Evolutionary conservation across 176 grass and related monocot species (phyloP).

Genomic region (Juncus inflexus): DNA sequence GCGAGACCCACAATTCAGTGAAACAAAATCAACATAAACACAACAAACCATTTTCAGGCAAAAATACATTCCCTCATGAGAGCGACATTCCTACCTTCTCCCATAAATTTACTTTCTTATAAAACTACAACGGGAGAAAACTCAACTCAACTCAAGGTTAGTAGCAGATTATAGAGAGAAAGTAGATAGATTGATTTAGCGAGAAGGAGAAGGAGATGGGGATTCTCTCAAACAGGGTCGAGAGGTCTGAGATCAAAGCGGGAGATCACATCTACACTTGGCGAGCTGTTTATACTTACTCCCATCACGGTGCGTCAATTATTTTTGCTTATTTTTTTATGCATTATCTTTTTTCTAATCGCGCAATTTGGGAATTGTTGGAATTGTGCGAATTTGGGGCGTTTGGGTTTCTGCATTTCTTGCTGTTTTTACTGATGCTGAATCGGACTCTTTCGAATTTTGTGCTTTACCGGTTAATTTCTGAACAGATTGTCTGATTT

Average conservation of each 20-base stretch:
- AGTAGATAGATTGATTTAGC: not conserved
- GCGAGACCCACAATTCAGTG: not conserved
- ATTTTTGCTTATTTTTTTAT: not conserved
- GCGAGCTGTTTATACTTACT: constrained; percentile 86
- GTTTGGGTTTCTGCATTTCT: not conserved
- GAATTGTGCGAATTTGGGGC: constrained; percentile 13
- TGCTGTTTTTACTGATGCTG: not conserved
- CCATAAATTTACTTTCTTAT: constrained; percentile 7
- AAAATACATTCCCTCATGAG: constrained; percentile 24
- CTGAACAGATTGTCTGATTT: not conserved
- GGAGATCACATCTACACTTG: constrained; percentile 96
- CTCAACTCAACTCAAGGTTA: constrained; percentile 12
- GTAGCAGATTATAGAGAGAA: not conserved
- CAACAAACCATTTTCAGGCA: constrained; percentile 5
- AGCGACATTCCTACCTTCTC: constrained; percentile 49
- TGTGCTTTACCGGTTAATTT: not conserved
- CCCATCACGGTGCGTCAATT: constrained; percentile 72
- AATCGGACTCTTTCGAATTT: constrained; percentile 12
- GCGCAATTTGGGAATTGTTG: not conserved
- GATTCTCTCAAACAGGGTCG: constrained; percentile 65
- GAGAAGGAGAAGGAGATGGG: constrained; percentile 47
- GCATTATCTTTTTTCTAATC: not conserved
- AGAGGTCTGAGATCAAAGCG: constrained; percentile 70
- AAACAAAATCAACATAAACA: not conserved
- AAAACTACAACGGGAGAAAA: constrained; percentile 13